These are phyloP conservation scores for Trifolium fragiferum DNA, from an alignment of 306 rosid genomes.

Conservation along the genomic window DNA sequence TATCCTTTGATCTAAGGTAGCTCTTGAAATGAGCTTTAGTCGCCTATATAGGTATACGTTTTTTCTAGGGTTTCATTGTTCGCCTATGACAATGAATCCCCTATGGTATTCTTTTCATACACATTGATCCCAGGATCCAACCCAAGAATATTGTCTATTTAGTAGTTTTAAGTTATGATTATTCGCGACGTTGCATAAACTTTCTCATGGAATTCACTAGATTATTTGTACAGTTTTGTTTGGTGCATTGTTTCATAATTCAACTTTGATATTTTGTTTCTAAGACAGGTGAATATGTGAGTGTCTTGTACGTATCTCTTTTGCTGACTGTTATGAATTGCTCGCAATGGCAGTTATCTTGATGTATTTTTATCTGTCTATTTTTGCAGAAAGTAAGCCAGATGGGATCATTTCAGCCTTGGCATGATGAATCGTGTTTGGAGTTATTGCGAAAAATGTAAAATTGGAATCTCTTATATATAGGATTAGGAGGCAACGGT, in stretches of 20 bases:
- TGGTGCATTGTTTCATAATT: slow-evolving; percentile 15
- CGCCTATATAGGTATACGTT: not conserved
- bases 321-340: slow-evolving; percentile 1
- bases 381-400: slow-evolving; percentile 55
- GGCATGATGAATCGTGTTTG: slow-evolving; percentile 61
- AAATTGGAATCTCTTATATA: slow-evolving; percentile 5
- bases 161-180: not conserved
- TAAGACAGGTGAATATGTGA: slow-evolving; percentile 9
- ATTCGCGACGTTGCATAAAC: not conserved
- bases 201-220: not conserved
- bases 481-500: slow-evolving; percentile 20
- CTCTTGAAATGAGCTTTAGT: not conserved
- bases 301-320: slow-evolving; percentile 20
- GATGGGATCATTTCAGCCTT: slow-evolving; percentile 61
- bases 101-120: not conserved
- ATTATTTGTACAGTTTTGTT: not conserved
- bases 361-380: slow-evolving; percentile 3
- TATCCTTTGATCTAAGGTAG: not conserved
- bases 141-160: not conserved
- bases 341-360: not conserved
- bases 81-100: not conserved
- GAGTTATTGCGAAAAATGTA: slow-evolving; percentile 36
- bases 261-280: not conserved
- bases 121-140: not conserved
- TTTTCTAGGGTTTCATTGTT: not conserved